Base-by-base conservation (phyloP, 495 filamentous ascomycete genomes). In the Aspergillus avenaceus region DNA sequence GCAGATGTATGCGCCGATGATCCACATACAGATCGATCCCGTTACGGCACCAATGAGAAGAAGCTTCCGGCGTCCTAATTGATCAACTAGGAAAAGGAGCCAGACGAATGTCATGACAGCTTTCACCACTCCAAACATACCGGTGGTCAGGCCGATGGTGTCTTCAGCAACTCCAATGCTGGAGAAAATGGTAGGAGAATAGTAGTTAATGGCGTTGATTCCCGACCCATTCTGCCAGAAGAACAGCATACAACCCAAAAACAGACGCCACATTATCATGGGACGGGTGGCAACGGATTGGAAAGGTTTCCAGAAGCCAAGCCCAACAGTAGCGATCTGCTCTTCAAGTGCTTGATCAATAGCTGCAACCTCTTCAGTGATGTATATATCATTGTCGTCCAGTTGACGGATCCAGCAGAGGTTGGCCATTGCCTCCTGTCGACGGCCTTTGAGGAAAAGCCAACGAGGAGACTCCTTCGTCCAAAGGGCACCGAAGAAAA, bases 151-250 rank as follows among this genome's bases (percentile, higher is more conserved):
- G 8, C 73, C 62, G 16, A 63, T 60, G 3, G 66, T 65, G 29
- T 71, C 61, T 21, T 48, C 51, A 0, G 59, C 58, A 29, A 84
- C 73, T 21, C 82, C 82, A 41, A 86, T 81, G 49, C 68, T 72
- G 27, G 59, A 62, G 69, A 85, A 84, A 26, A 84, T 77, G 0
- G 77, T 80, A 8, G 80, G 80, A 4, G 64, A 71, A 65, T 84
- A 85, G 65, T 84, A 84, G 71, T 86, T 85, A 63, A 85, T 82
- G 21, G 81, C 80, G 44, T 86, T 85, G 65, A 85, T 86, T 14
- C 84, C 82, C 3, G 73, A 77, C 3, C 78, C 72, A 46, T 87
- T 87, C 59, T 87, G 84, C 71, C 76, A 84, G 42, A 85, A 66
- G 73, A 87, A 85, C 24, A 85, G 79, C 69, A 80, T 76, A 56